Percentiles rank a stretch among this genome's conserved stretches.
Conservation (phyloP, 306 rosid species). For the Quercus cerris region DNA sequence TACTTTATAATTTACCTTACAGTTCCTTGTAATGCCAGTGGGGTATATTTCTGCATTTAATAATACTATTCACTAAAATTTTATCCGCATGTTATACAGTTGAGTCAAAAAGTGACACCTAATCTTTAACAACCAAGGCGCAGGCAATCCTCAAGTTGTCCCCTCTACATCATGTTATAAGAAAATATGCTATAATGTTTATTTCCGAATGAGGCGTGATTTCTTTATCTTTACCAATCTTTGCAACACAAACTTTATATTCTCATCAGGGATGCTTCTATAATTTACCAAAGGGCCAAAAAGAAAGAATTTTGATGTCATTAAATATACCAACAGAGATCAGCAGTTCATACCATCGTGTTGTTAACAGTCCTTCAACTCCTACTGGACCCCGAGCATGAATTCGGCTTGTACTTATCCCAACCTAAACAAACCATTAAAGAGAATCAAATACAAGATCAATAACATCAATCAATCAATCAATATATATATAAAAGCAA, state of each 20-base stretch:
- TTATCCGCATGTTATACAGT: too few relatives aligned
- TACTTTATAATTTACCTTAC: neutral
- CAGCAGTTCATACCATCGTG: slow-evolving; percentile 69
- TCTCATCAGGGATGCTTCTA: neutral
- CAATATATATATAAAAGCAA: too few relatives aligned
- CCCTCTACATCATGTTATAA: neutral
- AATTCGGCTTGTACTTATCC: slow-evolving; percentile 94
- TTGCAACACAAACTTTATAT: neutral
- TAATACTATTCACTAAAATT: neutral
- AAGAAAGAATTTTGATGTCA: neutral
- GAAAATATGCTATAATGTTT: neutral
- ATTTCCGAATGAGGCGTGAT: neutral
- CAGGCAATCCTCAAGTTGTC: neutral
- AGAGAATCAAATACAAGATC: slow-evolving; percentile 5
- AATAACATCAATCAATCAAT: neutral
- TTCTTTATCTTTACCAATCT: neutral
- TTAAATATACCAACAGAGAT: slow-evolving; percentile 5
- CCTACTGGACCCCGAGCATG: slow-evolving; percentile 99
- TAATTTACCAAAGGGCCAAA: neutral
- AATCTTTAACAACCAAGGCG: neutral
- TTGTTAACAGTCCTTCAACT: slow-evolving; percentile 94
- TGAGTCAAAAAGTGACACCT: too few relatives aligned
- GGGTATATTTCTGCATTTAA: neutral
- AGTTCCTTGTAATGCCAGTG: neutral
- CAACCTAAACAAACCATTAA: slow-evolving; percentile 55